Evolutionary conservation across 345 rosid species (phyloP).

Genomic region (Lumnitzera racemosa): DNA sequence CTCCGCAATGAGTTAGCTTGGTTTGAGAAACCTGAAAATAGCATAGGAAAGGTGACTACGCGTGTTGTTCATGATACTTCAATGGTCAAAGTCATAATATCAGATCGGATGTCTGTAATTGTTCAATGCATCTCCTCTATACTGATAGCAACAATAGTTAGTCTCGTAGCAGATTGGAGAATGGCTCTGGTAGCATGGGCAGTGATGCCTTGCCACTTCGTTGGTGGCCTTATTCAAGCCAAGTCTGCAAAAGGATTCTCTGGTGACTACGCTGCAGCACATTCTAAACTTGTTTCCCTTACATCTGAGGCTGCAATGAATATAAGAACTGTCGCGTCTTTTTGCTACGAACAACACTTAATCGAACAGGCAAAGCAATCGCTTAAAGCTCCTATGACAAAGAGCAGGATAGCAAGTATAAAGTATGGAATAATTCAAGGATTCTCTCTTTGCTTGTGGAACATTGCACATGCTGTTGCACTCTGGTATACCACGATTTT

Average conservation of each 20-base stretch:
- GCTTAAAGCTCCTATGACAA: slow-evolving; percentile 27
- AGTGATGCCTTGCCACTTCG: slow-evolving; percentile 79
- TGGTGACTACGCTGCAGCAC: slow-evolving; percentile 41
- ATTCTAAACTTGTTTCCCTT: slow-evolving; percentile 36
- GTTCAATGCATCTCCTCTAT: slow-evolving; percentile 62
- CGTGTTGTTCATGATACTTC: slow-evolving; percentile 45
- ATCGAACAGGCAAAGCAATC: slow-evolving; percentile 30
- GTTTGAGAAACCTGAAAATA: slow-evolving; percentile 58
- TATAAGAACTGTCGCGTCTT: slow-evolving; percentile 55
- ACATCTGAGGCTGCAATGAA: slow-evolving; percentile 49
- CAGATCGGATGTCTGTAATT: slow-evolving; percentile 64
- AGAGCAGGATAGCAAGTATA: slow-evolving; percentile 33
- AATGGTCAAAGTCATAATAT: slow-evolving; percentile 50
- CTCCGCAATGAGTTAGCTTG: slow-evolving; percentile 49
- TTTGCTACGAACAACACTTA: slow-evolving; percentile 52
- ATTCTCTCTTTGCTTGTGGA: slow-evolving; percentile 54
- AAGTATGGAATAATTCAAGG: slow-evolving; percentile 60
- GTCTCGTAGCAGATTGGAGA: slow-evolving; percentile 46
- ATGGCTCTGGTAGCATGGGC: slow-evolving; percentile 73
- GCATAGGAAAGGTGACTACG: slow-evolving; percentile 38
- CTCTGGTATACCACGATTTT: slow-evolving; percentile 52
- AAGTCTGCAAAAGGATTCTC: slow-evolving; percentile 61
- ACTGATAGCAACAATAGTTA: slow-evolving; percentile 51
- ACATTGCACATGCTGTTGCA: slow-evolving; percentile 67
- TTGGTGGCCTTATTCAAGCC: slow-evolving; percentile 64